Evolutionary conservation across 371 early-diverging fungal genomes (phyloP), one percentile per base, ranked within the genome.

Genomic region (Choanephora cucurbitarum): DNA sequence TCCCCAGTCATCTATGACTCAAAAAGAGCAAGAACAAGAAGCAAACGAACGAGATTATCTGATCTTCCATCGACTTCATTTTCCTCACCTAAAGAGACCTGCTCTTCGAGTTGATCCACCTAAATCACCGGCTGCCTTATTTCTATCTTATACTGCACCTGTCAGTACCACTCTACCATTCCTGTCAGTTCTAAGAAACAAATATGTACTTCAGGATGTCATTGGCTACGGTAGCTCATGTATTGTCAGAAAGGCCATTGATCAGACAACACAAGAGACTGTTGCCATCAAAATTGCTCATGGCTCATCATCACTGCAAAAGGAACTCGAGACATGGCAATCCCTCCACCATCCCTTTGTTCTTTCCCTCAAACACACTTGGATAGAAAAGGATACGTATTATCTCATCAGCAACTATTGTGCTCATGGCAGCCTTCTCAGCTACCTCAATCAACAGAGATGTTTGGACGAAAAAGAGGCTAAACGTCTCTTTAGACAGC

Each of bases 341-440:
- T n/a, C n/a, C n/a, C n/a, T n/a, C n/a, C n/a, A n/a, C n/a, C n/a
- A n/a, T n/a, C n/a, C n/a, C n/a, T n/a, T 71, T 74, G 18, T 66
- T 92, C 15, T 61, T 77, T 7, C 92, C 92, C 67, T 88, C 84
- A 1, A 66, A 88, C 50, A 83, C 91, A 44, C 71, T 90, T 2
- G 82, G 8, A 44, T 48, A 3, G 45, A 53, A 8, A n/a, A n/a
- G n/a, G 14, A 5, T 32, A 80, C 81, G n/a, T 75, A 73, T 13
- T 91, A 86, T 56, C 66, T 91, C 15, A 81, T 92, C 44, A 79
- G 81, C 31, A 90, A 92, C 51, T 80, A 84, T 22, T 88, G 87
- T 33, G 47, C 75, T 1, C 77, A 80, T 1, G 91, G 91, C 7
- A 57, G 58, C 15, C 39, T 90, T 43, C 57, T 87, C 9, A 72